Evolutionary conservation across 2,329 filamentous ascomycete genomes (phyloP).

Genomic region (Aspergillus amoenus): DNA sequence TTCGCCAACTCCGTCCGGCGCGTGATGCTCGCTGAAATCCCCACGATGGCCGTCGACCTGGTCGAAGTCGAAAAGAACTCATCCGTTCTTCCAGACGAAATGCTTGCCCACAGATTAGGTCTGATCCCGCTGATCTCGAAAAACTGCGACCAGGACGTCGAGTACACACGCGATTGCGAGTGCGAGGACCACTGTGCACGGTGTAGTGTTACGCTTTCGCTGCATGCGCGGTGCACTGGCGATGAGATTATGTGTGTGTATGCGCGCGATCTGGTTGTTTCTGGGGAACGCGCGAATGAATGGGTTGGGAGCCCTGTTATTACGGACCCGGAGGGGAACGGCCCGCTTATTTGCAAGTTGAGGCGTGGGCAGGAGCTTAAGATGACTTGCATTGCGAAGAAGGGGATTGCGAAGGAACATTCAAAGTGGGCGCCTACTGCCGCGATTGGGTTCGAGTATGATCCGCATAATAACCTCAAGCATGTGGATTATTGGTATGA

Average conservation of each 20-base stretch:
- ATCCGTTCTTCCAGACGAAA: slow-evolving; percentile 94
- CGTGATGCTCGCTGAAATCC: slow-evolving; percentile 88
- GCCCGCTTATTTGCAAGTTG: slow-evolving; percentile 85
- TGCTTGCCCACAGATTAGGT: slow-evolving; percentile 87
- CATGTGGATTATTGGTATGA: slow-evolving; percentile 97
- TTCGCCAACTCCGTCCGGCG: slow-evolving; percentile 92
- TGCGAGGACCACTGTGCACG: slow-evolving; percentile 94
- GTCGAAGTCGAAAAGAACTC: slow-evolving; percentile 92
- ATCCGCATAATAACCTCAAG: slow-evolving; percentile 91
- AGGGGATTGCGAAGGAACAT: slow-evolving; percentile 98
- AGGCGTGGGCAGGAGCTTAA: slow-evolving; percentile 85
- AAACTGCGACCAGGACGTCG: slow-evolving; percentile 73
- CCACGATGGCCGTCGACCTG: slow-evolving; percentile 90
- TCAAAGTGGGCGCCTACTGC: slow-evolving; percentile 95
- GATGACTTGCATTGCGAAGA: slow-evolving; percentile 91
- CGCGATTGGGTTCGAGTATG: slow-evolving; percentile 95
- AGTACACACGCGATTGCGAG: slow-evolving; percentile 91
- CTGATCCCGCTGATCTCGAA: slow-evolving; percentile 84
- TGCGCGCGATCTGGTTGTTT: slow-evolving; percentile 79
- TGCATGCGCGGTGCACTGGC: slow-evolving; percentile 81
- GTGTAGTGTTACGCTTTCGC: slow-evolving; percentile 79
- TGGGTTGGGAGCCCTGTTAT: slow-evolving; percentile 79
- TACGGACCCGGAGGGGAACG: slow-evolving; percentile 75
- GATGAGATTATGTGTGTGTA: slow-evolving; percentile 94
- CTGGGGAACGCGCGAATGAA: slow-evolving; percentile 68